Percentiles rank a stretch among this genome's conserved stretches.
These are phyloP conservation scores for Backusella sp. DNA, from an alignment of 192 early-diverging fungal species.

Conservation along the genomic window DNA sequence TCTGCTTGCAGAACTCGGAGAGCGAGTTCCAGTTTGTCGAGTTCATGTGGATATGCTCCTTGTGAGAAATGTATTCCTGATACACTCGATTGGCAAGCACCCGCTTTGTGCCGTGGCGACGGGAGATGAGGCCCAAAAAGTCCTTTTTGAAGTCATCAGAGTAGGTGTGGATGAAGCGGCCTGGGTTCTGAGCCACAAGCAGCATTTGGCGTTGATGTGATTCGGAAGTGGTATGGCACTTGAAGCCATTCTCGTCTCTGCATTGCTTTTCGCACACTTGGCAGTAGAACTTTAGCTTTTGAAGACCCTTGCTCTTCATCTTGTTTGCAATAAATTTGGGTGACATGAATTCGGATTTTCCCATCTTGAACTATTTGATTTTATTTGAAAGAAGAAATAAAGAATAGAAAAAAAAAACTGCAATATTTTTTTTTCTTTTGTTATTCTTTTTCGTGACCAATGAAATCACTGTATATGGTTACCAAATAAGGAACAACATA, in stretches of 20 bases:
- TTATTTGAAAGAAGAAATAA: background rate
- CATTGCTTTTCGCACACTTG: constrained; percentile 92
- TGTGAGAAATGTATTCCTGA: constrained; percentile 93
- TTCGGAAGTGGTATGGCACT: constrained; percentile 88
- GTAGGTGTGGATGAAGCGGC: constrained; percentile 71
- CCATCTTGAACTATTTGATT: constrained; percentile 10
- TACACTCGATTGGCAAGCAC: constrained; percentile 94
- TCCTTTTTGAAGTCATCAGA: constrained; percentile 81
- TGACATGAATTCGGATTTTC: constrained; percentile 60
- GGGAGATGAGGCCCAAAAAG: constrained; percentile 82
- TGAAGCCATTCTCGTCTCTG: constrained; percentile 95
- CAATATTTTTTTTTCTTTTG: background rate
- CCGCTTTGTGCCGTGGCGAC: constrained; percentile 76
- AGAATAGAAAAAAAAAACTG: background rate
- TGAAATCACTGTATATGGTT: background rate
- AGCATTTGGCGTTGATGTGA: constrained; percentile 90
- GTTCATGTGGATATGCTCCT: constrained; percentile 96
- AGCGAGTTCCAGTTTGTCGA: constrained; percentile 91
- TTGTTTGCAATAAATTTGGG: constrained; percentile 89
- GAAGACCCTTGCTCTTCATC: constrained; percentile 89
- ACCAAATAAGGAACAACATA: background rate
- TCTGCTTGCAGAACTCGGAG: constrained; percentile 81
- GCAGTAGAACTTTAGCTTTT: constrained; percentile 89
- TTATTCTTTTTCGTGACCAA: background rate
- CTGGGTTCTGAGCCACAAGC: constrained; percentile 80